Evolutionary conservation across 2,329 filamentous ascomycete species (phyloP).

Genomic region (Diaporthe eres): DNA sequence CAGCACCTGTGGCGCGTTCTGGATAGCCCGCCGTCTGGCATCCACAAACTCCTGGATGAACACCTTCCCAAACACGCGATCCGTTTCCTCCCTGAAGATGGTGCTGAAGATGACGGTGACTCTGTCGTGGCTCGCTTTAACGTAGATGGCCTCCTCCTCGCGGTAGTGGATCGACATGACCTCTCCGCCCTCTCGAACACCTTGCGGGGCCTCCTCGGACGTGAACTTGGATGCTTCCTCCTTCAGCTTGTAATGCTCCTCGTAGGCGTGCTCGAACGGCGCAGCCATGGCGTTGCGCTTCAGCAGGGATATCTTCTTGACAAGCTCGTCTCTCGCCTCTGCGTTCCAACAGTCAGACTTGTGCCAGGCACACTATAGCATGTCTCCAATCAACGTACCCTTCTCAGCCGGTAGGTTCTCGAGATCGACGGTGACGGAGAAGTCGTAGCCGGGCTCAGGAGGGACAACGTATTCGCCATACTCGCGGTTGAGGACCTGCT

Average conservation of each 20-base stretch:
- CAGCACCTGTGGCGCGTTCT: conserved; percentile 97
- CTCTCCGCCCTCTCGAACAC: conserved; percentile 88
- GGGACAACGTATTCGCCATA: conserved; percentile 92
- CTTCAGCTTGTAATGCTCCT: conserved; percentile 88
- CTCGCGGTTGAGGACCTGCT: conserved; percentile 92
- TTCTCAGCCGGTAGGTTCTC: conserved; percentile 87
- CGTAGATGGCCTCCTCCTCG: conserved; percentile 98
- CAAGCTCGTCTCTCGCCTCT: conserved; percentile 89
- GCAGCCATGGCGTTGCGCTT: conserved; percentile 99
- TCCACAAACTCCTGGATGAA: conserved; percentile 99
- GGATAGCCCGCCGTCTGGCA: conserved; percentile 92
- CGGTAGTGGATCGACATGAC: conserved; percentile 98
- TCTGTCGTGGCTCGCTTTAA: conserved; percentile 97
- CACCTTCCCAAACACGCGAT: conserved; percentile 96
- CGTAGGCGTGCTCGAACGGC: conserved; percentile 96
- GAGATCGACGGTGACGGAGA: conserved; percentile 91
- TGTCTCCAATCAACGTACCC: conserved; percentile 61
- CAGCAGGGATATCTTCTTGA: conserved; percentile 88
- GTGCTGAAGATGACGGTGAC: conserved; percentile 99
- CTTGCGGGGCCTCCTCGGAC: conserved; percentile 93
- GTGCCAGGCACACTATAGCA: not conserved
- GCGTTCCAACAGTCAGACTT: conserved; percentile 31
- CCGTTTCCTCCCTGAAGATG: conserved; percentile 97
- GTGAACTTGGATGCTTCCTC: conserved; percentile 94
- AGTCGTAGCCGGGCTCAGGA: conserved; percentile 94